Evolutionary conservation across 1,284 basidiomycete species (phyloP).

Genomic region (Trichosporon sp.): DNA sequence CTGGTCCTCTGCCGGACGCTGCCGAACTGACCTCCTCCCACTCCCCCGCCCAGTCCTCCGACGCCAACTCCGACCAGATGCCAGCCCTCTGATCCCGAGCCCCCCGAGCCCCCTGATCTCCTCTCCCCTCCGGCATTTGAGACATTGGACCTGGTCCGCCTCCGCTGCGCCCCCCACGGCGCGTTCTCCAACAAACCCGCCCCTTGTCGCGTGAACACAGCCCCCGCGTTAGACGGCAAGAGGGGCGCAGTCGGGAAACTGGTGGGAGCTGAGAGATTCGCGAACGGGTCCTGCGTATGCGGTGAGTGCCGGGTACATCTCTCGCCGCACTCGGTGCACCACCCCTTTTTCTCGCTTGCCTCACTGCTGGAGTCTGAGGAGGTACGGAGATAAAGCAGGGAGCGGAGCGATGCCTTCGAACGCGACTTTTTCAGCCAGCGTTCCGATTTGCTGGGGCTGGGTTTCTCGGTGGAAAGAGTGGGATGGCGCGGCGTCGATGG

Average conservation of each 20-base stretch:
- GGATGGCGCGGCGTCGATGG: no score
- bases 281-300: neutral
- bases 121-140: no score
- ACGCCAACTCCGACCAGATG: no score
- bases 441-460: no score
- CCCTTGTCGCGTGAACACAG: neutral
- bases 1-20: neutral
- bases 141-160: no score
- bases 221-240: neutral
- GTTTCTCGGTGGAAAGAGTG: no score
- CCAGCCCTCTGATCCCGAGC: neutral
- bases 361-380: neutral
- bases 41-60: no score
- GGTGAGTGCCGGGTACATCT: neutral
- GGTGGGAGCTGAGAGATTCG: neutral
- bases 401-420: neutral
- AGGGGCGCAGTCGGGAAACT: neutral
- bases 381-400: neutral
- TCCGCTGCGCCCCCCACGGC: neutral
- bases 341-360: neutral
- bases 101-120: neutral
- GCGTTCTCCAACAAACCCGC: neutral
- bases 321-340: slow-evolving; percentile 5
- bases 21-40: neutral
- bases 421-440: neutral